Percentiles rank a stretch among this genome's conserved stretches.
These are phyloP conservation scores for Aspergillus puulaauensis DNA, from an alignment of 2,329 filamentous ascomycete species.

Conservation along the genomic window DNA sequence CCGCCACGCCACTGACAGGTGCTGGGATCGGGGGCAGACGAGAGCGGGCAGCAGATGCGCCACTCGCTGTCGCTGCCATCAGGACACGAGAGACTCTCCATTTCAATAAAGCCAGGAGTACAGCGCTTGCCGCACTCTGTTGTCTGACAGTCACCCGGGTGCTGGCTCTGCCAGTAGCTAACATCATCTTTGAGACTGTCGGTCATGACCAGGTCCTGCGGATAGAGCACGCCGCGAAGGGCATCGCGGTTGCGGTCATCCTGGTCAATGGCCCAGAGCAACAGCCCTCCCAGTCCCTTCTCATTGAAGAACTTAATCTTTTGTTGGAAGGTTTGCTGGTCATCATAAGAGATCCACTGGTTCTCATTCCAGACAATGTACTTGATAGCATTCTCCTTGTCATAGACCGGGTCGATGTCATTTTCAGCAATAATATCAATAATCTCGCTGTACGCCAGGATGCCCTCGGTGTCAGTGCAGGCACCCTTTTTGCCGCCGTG, in stretches of 20 bases:
- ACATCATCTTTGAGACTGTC: conserved; percentile 1
- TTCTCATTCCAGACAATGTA: conserved; percentile 14
- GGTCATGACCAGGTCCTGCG: conserved; percentile 5
- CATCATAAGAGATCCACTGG: conserved; percentile 34
- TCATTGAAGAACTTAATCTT: conserved; percentile 38
- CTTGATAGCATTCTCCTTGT: conserved; percentile 23
- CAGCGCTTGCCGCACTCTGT: conserved; percentile 8
- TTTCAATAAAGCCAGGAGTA: conserved; percentile 1
- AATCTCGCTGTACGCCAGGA: conserved; percentile 26
- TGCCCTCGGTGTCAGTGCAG: conserved; percentile 23
- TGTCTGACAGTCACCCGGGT: conserved; percentile 1
- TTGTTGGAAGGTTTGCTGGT: conserved; percentile 35
- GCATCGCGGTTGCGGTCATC: conserved; percentile 1
- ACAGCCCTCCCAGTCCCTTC: neutral
- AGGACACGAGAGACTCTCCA: conserved; percentile 7
- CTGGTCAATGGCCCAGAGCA: conserved; percentile 6
- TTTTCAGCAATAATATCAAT: conserved; percentile 21
- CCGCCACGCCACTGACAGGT: conserved; percentile 17
- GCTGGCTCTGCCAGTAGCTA: conserved; percentile 10
- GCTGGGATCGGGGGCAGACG: conserved; percentile 9
- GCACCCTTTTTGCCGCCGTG: conserved; percentile 19
- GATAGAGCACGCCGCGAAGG: conserved; percentile 9
- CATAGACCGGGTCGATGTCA: conserved; percentile 14
- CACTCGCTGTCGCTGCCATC: conserved; percentile 6
- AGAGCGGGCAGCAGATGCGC: conserved; percentile 13